A percentile compares a stretch with the other conserved stretches of the same genome.
These are phyloP conservation scores for Gyrodon lividus DNA, from an alignment of 768 basidiomycete species.

Conservation along the genomic window DNA sequence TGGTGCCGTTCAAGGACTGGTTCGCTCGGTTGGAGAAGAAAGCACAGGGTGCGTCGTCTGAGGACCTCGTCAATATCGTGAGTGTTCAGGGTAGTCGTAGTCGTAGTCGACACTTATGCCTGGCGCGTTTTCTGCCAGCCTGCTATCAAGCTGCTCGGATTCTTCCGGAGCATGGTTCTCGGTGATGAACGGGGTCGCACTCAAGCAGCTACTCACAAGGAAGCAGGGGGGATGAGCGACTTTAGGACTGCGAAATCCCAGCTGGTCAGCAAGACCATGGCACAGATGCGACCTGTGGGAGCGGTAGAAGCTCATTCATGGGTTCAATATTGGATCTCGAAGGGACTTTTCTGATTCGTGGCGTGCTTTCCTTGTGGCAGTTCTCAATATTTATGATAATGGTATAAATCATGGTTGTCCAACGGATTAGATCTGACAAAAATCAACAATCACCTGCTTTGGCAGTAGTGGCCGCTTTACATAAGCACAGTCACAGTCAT, in stretches of 20 bases:
- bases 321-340: conserved; percentile 1
- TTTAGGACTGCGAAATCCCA: neutral
- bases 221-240: neutral
- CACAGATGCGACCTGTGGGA: conserved; percentile 4
- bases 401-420: no score
- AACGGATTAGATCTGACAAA: no score
- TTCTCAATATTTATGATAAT: no score
- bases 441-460: no score
- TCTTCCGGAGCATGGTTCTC: conserved; percentile 20
- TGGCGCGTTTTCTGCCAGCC: conserved; percentile 18
- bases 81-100: neutral
- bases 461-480: no score
- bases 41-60: conserved; percentile 13
- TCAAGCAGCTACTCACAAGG: neutral
- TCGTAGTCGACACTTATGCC: neutral
- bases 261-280: conserved; percentile 8
- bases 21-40: conserved; percentile 25
- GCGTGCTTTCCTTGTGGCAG: no score
- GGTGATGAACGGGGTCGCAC: neutral
- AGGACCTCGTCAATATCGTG: conserved; percentile 9
- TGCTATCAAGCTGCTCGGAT: conserved; percentile 32
- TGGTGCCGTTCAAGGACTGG: conserved; percentile 32
- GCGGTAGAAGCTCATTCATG: conserved; percentile 3
- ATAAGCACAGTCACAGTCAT: no score
- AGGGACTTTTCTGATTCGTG: no score